Base-by-base conservation (phyloP, 73 alveolate species). In the Paramecium primaurelia region DNA sequence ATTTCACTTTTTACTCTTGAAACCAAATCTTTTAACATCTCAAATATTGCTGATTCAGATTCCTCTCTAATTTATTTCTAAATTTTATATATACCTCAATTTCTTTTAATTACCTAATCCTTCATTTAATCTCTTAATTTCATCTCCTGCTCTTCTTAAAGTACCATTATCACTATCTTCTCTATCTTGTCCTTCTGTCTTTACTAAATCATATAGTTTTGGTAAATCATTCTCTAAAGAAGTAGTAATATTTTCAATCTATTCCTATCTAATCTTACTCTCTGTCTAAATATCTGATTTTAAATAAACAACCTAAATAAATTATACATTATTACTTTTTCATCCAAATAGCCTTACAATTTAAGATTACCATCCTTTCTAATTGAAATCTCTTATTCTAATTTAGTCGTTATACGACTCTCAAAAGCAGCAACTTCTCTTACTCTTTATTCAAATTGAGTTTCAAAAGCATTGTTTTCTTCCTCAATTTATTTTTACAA, bases 11-110 rank as follows among this genome's bases (percentile, higher is more conserved):
- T 98, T 86, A 97, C 96, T 92, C 97, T 96, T 59, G 94, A 95
- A 37, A 97, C 98, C 94, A 96, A 85, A 45, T 90, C 98, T 90
- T 96, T 97, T 30, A 97, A 96, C 97, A 96, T 94, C 77, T 95
- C 99, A 37, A 98, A 88, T 40, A 98, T 97, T 28, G 97, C 92
- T 86, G 98, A 98, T 93, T 98, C 99, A n/a, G 98, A 95, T 88
- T 96, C 98, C 73, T 98, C 99, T 88, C 99, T 95, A 28, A 92
- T 37, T 36, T 16, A 54, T 16, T 37, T 37, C 20, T 73, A 44
- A 45, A 4, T 44, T 20, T 2, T 8, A 38, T 75, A 20, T 20
- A 36, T 75, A 75, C 88, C 88, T 80, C n/a, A 80, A 49, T 80
- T 80, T 89, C 91, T 89, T 89, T 89, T 89, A 47, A 68, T 77